Evolutionary conservation across 139 green algal genomes (phyloP), one percentile per base, ranked within the genome.

Genomic region (Eudorina sp.): DNA sequence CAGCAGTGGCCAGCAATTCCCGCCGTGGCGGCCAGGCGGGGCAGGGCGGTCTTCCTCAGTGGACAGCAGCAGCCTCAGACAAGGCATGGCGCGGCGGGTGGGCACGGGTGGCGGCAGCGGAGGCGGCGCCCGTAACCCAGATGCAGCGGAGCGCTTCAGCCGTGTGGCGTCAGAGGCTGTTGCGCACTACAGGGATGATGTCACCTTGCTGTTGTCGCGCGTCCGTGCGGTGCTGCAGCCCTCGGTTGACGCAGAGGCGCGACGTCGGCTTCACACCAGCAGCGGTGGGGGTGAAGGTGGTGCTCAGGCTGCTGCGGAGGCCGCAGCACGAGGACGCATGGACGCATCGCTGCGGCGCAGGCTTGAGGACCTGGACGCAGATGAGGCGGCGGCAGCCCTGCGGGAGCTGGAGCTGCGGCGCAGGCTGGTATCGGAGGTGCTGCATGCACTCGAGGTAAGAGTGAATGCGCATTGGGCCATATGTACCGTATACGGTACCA

Each of bases 141-240:
- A 0, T 4, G 45, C 45, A 0, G 55, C 40, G 2, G 78, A 85
- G 31, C 62, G 62, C 1, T 87, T 87, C 46, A n/a, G 9, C 46
- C n/a, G 45, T 5, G 31, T 68, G 2, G 81, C 81, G 4, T 23
- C 64, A 3, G 43, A 53, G 19, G 81, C 81, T 0, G 43, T 68
- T 0, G 62, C 64, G 6, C 45, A 66, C 19, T 87, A 87, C 43
- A 62, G 81, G 1, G n/a, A 53, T 1, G 81, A 78, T 6, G 81
- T 87, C 0, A 64, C 29, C 9, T 31, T 87, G 62, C 64, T 87
- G 45, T 64, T 87, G 45, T n/a, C 81, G 19, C 81, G 81, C 7
- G 45, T 87, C 45, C 43, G 46, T 5, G 2, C 62, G 2, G 45
- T 68, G 62, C 64, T 87, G 23, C 81, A 64, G 62, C 41, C 73